Evolutionary conservation across 2,329 filamentous ascomycete species (phyloP), one percentile per base, ranked within the genome.

Genomic region (Ophiostoma fasciatum): DNA sequence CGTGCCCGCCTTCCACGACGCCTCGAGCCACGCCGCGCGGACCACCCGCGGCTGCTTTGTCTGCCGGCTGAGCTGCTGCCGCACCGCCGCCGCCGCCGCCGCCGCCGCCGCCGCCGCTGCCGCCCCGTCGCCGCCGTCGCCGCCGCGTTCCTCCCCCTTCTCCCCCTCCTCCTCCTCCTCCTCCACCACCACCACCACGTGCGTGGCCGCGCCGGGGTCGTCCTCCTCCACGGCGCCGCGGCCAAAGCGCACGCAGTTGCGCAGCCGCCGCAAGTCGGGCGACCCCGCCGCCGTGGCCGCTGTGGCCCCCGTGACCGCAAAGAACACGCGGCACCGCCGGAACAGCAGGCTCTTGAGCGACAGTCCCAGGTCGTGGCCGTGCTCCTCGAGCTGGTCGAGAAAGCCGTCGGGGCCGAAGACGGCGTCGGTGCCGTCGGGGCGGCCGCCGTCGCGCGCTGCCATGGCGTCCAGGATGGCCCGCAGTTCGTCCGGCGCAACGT

Each of bases 1-100:
- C 1, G 84, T 93, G 44, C 64, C 67, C 52, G 88, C 82, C 40
- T 63, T 64, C 84, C 87, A 94, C 48, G 82, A 82, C 35, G 80
- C 74, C 34, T 77, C 67, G 1, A 94, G 58, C 90, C 90, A 98
- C 12, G 63, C 61, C 9, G 65, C 53, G 0, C 60, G 68, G 3
- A 94, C 79, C 7, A 88, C 57, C 44, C 82, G 64, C 1, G 87
- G 82, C 25, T 85, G 56, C 36, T 51, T 58, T 7, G 51, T 54
- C 35, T 66, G 53, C 15, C 46, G 48, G 40, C 68, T 66, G 14
- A 72, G 56, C 33, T 51, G 48, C 5, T 58, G 50, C 22, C 68
- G 60, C 11, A 75, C 50, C n/a, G 56, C 54, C 5, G 55, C 60
- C 5, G 63, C 57, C 57, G 3, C 63, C 54, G 6, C 61, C 54